Conservation (phyloP, 768 basidiomycete species). For the Scleroderma citrinum region DNA sequence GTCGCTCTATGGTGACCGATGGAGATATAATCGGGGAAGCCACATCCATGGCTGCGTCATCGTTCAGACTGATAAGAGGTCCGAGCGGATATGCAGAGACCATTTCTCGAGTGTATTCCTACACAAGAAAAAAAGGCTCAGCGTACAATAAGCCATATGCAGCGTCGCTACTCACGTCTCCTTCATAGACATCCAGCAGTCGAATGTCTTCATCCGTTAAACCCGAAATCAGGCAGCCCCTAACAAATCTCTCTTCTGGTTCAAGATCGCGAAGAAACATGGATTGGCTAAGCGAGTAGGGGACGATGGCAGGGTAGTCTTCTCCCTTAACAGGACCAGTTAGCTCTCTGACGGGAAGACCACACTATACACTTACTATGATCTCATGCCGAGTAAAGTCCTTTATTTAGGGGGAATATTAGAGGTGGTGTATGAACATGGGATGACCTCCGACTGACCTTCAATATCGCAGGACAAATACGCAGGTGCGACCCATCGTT, state of each 20-base stretch:
- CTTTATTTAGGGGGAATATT: constrained; percentile 29
- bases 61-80: constrained; percentile 30
- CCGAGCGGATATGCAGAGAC: constrained; percentile 56
- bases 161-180: constrained; percentile 43
- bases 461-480: constrained; percentile 68
- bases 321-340: constrained; percentile 34
- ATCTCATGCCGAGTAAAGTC: constrained; percentile 80
- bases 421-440: not conserved
- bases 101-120: constrained; percentile 68
- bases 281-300: constrained; percentile 41
- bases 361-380: constrained; percentile 35
- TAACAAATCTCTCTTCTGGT: constrained; percentile 60
- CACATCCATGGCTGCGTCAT: constrained; percentile 1
- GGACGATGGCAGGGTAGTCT: constrained; percentile 84
- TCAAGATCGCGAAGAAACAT: constrained; percentile 48
- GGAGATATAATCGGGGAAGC: no score
- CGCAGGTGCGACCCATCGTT: constrained; percentile 59
- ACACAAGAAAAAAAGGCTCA: not conserved
- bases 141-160: not conserved
- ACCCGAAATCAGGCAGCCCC: constrained; percentile 75
- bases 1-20: constrained; percentile 15
- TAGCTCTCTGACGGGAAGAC: constrained; percentile 1
- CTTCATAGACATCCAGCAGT: constrained; percentile 80
- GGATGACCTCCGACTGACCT: constrained; percentile 38
- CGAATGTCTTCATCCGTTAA: constrained; percentile 57